Evolutionary conservation across 805 yeast species (phyloP), one percentile per base, ranked within the genome.

Genomic region (Pichia rugopelliculosa): DNA sequence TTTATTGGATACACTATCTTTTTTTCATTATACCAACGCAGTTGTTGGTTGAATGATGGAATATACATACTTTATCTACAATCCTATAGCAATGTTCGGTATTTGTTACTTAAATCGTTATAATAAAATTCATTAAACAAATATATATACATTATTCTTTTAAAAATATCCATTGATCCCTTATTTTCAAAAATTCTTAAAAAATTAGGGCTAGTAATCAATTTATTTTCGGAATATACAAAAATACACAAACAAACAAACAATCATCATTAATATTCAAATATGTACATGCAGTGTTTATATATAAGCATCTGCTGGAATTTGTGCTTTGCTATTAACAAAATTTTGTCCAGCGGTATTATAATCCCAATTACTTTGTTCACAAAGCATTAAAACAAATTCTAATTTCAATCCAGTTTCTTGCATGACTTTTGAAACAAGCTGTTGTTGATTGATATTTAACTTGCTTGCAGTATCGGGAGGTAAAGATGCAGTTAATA

Each of bases 291-390:
- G 18, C 18, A 15, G 8, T 13, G 7, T 4, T 34, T 47, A 47
- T 41, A 59, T 62, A 46, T 57, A 80, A 2, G 87, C 87, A 45
- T 77, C 72, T 6, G 76, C 74, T 18, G 87, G 87, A 34, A 81
- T 69, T 36, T 64, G 60, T 6, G 62, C 56, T 55, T 73, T 76
- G 33, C 87, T 83, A 55, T 76, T 80, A 55, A 79, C 76, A 66
- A 91, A 91, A 47, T 86, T 82, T 39, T 73, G 73, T 13, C 79
- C 68, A 24, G 96, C 90, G 45, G 70, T 73, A 24, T 77, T 80
- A 56, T 79, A 82, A 63, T 86, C 84, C 90, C 95, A 90, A 46
- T 77, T 75, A 58, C 96, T 87, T 64, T 89, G 96, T 61, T 88
- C 89, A 48, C 89, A 83, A 36, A 93, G 74, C 85, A 90, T 78